Conservation (phyloP, 257 asterid species). For the Lavandula angustifolia region DNA sequence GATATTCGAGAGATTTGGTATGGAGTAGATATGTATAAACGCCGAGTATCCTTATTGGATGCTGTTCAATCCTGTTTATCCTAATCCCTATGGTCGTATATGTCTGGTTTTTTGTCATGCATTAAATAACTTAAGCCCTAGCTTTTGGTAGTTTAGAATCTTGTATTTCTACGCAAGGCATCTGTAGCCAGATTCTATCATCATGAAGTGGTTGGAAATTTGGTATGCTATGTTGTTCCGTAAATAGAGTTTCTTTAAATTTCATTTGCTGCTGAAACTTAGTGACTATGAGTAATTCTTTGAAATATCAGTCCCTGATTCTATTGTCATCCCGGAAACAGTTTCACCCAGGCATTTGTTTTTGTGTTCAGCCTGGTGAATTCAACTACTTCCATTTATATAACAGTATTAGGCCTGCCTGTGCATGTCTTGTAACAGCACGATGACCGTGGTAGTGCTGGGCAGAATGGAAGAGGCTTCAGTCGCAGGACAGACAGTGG, state of each 20-base stretch:
- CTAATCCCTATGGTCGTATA: background rate
- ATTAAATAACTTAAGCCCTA: background rate
- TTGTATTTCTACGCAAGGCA: background rate
- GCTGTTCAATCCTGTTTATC: background rate
- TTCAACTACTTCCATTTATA: slow-evolving; percentile 55
- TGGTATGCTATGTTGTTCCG: slow-evolving; percentile 1
- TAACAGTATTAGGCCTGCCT: slow-evolving; percentile 86
- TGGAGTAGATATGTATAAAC: slow-evolving; percentile 1
- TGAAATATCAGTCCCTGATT: slow-evolving; percentile 4
- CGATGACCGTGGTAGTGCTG: slow-evolving; percentile 74
- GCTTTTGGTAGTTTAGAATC: background rate
- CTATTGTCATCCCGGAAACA: slow-evolving; percentile 24
- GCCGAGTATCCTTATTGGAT: background rate
- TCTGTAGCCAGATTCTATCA: slow-evolving; percentile 3
- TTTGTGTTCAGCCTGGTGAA: slow-evolving; percentile 58
- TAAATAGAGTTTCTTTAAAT: background rate
- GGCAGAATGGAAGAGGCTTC: slow-evolving; percentile 67
- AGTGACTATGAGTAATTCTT: slow-evolving; percentile 1
- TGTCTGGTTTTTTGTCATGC: background rate
- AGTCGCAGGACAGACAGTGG: slow-evolving; percentile 56
- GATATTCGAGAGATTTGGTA: background rate
- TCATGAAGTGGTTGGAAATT: background rate
- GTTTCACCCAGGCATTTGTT: slow-evolving; percentile 41
- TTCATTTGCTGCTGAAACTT: slow-evolving; percentile 4
- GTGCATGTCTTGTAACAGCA: slow-evolving; percentile 93